Evolutionary conservation across 257 asterid species (phyloP), one percentile per base, ranked within the genome.

Genomic region (Phtheirospermum japonicum): DNA sequence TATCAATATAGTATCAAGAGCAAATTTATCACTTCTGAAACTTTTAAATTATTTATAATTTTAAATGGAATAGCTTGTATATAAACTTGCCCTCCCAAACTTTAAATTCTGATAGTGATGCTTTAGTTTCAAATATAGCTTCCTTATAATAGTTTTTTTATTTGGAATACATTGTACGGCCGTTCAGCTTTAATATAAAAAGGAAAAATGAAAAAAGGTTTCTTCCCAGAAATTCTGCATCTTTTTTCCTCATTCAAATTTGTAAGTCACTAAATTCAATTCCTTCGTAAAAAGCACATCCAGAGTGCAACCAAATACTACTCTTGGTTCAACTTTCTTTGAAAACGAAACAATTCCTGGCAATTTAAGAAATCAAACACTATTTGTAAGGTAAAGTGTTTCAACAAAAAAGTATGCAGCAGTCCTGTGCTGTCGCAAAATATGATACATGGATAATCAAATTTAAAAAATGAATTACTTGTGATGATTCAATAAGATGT

Each of bases 101-200:
- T 39, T 39, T n/a, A 39, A 39, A 39, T 9, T 39, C n/a, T 11
- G 46, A 39, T 39, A 11, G 4, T 3, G 39, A n/a, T 1, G 16
- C 36, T n/a, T 31, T 55, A 55, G 42, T 30, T 55, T 55, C 60
- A 30, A 13, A 31, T 14, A 30, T 30, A 55, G 1, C 20, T 55
- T 30, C 12, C 4, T 55, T 53, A 33, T 53, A 26, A 12, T 13
- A 20, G 6, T 13, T 62, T 4, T 62, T 32, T 14, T 16, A 61
- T 46, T 14, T 45, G 45, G 45, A 61, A 46, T 31, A 61, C 57
- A 45, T n/a, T n/a, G n/a, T n/a, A n/a, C n/a, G n/a, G n/a, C n/a
- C n/a, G n/a, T n/a, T n/a, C n/a, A n/a, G n/a, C n/a, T n/a, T n/a
- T n/a, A n/a, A n/a, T n/a, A n/a, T n/a, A n/a, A n/a, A n/a, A n/a